Evolutionary conservation across 2,329 filamentous ascomycete species (phyloP).

Genomic region (Ascochyta koolunga): DNA sequence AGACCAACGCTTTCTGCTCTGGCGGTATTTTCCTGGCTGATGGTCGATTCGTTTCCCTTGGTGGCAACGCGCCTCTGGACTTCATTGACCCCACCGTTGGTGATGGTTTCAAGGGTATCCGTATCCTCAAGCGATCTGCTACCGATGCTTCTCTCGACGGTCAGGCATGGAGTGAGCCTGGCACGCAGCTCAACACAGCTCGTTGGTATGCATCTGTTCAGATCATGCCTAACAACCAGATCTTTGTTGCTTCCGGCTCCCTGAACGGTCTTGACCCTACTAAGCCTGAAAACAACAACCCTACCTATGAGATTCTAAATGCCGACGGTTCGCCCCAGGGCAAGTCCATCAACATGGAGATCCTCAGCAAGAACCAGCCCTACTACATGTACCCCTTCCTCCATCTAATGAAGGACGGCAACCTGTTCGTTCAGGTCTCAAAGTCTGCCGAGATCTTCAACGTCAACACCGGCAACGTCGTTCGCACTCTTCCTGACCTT

Average conservation of each 20-base stretch:
- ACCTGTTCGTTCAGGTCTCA: constrained; percentile 62
- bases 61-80: constrained; percentile 63
- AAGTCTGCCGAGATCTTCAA: constrained; percentile 65
- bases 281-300: constrained; percentile 64
- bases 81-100: constrained; percentile 64
- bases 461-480: constrained; percentile 52
- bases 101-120: constrained; percentile 64
- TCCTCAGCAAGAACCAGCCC: constrained; percentile 63
- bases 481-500: constrained; percentile 58
- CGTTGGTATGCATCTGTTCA: constrained; percentile 68
- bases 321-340: constrained; percentile 55
- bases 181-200: constrained; percentile 59
- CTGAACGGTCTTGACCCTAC: constrained; percentile 64
- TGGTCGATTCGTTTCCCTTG: constrained; percentile 61
- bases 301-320: constrained; percentile 66
- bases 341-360: constrained; percentile 57
- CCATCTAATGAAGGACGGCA: constrained; percentile 63
- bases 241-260: constrained; percentile 67
- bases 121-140: constrained; percentile 58
- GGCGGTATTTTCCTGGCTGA: constrained; percentile 65
- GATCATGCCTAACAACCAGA: constrained; percentile 61
- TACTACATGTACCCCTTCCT: constrained; percentile 71
- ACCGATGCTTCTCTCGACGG: constrained; percentile 55
- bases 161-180: constrained; percentile 61
- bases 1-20: constrained; percentile 67